Conservation (phyloP, 169 alveolate genomes). For the Toxoplasma gondii region DNA sequence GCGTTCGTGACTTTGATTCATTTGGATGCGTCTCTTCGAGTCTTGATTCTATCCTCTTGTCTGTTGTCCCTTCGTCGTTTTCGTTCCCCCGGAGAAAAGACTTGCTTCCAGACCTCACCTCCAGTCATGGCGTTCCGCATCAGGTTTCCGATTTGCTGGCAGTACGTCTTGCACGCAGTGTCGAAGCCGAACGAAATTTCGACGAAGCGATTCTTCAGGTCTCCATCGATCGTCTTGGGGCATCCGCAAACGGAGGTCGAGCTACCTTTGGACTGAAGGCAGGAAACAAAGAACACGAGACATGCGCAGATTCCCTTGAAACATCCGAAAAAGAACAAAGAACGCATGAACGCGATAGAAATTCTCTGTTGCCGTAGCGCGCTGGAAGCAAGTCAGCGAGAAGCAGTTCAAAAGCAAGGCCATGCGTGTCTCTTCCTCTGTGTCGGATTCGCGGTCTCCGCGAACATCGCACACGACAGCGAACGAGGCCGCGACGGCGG, state of each 20-base stretch:
- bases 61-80: too few species aligned
- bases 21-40: background rate
- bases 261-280: slow-evolving; percentile 37
- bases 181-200: slow-evolving; percentile 98
- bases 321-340: background rate
- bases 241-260: slow-evolving; percentile 92
- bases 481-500: too few species aligned
- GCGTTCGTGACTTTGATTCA: background rate
- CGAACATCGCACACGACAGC: too few species aligned
- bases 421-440: too few species aligned
- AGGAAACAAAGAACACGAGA: background rate
- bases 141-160: slow-evolving; percentile 95
- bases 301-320: background rate
- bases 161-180: slow-evolving; percentile 97
- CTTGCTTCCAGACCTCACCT: background rate
- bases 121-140: slow-evolving; percentile 84
- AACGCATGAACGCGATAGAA: background rate
- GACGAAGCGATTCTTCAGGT: slow-evolving; percentile 93
- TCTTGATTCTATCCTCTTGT: too few species aligned
- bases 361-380: too few species aligned
- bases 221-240: slow-evolving; percentile 99
- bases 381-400: too few species aligned
- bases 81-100: too few species aligned
- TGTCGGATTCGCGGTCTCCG: too few species aligned
- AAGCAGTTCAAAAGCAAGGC: too few species aligned